Evolutionary conservation across 768 basidiomycete species (phyloP).

Genomic region (Lyophyllum atratum): DNA sequence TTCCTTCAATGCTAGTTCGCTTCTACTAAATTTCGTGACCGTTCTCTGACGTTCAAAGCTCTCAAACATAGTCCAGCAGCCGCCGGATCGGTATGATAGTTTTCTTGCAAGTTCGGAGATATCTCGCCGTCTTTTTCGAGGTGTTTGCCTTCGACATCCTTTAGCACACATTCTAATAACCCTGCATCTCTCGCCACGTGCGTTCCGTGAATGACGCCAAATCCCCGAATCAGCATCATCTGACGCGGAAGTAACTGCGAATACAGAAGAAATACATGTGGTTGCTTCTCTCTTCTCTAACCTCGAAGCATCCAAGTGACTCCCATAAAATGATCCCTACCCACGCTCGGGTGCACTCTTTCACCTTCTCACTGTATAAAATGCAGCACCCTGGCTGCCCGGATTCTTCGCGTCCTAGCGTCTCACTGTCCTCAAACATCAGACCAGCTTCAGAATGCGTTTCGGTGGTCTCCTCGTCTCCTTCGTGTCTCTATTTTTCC

Average conservation of each 20-base stretch:
- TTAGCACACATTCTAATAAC: neutral
- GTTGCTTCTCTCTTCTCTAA: neutral
- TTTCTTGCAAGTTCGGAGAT: neutral
- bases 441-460: conserved; percentile 9
- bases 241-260: neutral
- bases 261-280: conserved; percentile 2
- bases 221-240: conserved; percentile 10
- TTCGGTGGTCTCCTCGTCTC: conserved; percentile 17
- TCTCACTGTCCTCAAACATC: neutral
- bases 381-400: neutral
- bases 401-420: neutral
- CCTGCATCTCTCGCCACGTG: neutral
- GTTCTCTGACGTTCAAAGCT: neutral
- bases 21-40: neutral
- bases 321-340: neutral
- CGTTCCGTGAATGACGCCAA: neutral
- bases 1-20: neutral
- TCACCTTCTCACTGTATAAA: neutral
- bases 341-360: conserved; percentile 9
- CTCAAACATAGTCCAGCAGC: too few species aligned
- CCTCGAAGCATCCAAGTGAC: neutral
- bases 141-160: neutral
- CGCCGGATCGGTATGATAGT: neutral
- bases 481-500: conserved; percentile 25
- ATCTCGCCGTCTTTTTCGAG: neutral